Evolutionary conservation across 139 green algal species (phyloP).

Genomic region (Coelastrella sp.): DNA sequence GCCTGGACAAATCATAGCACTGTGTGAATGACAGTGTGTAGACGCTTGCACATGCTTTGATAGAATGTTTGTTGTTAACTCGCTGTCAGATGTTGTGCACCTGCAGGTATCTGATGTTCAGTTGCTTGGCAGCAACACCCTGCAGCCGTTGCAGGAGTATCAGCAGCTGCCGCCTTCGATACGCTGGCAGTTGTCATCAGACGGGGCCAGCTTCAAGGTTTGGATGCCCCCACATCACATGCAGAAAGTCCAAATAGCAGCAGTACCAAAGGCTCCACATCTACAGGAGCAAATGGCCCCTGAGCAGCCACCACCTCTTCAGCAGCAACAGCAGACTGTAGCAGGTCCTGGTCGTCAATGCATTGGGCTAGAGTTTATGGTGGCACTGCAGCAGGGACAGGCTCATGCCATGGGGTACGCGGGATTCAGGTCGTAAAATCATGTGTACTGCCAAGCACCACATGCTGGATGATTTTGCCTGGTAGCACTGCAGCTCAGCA

Average conservation of each 20-base stretch:
- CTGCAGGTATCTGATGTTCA: slow-evolving; percentile 5
- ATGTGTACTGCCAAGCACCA: too few relatives aligned
- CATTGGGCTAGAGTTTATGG: slow-evolving; percentile 7
- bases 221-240: background rate
- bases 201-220: background rate
- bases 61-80: background rate
- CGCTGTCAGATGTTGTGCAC: background rate
- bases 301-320: background rate
- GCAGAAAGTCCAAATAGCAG: background rate
- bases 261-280: background rate
- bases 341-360: background rate
- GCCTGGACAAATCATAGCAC: too few relatives aligned
- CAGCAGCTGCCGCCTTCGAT: background rate
- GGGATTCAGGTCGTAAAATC: background rate
- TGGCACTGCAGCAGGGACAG: slow-evolving; percentile 13
- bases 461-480: background rate
- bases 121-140: slow-evolving; percentile 6
- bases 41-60: too few relatives aligned
- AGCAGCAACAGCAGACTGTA: background rate
- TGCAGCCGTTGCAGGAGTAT: slow-evolving; percentile 6
- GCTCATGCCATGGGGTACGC: slow-evolving; percentile 4
- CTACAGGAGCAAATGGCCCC: background rate
- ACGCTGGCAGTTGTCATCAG: background rate
- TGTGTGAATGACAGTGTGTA: too few relatives aligned
- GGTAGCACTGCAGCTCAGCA: background rate